phyloP scores from a whole-genome alignment of 2,329 filamentous ascomycete species.

The Alternaria gansuensis region DNA sequence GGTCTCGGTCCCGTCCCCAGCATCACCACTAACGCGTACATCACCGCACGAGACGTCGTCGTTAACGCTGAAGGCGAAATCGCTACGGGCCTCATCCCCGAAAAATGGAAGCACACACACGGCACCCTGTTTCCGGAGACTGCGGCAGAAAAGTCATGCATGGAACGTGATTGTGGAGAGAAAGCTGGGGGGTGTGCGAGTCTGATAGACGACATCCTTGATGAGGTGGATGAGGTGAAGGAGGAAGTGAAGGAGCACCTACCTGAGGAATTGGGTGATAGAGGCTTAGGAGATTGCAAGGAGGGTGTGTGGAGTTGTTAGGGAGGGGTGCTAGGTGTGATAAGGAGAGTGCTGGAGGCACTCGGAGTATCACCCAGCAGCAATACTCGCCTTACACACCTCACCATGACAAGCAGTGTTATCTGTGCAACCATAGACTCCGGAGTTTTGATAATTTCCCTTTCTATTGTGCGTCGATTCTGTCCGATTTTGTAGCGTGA shows the following conservation, averaged over 20 bases:
- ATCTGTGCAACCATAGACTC: not conserved
- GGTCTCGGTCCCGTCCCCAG: not conserved
- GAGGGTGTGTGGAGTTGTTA: not conserved
- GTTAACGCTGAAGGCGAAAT: not conserved
- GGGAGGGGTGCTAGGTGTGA: not conserved
- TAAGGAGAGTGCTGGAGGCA: not conserved
- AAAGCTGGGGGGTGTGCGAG: not conserved
- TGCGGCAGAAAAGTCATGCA: not conserved
- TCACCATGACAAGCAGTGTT: not conserved
- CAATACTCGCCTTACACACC: not conserved
- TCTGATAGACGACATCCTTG: not conserved
- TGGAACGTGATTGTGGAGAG: not conserved
- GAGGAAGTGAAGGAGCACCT: too few relatives aligned
- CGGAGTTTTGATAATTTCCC: not conserved
- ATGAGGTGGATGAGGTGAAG: not conserved
- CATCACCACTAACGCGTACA: not conserved
- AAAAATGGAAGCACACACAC: slow-evolving; percentile 5
- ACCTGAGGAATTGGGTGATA: not conserved
- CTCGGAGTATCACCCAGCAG: not conserved
- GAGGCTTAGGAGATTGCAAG: not conserved
- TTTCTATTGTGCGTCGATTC: not conserved
- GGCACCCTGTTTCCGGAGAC: not conserved
- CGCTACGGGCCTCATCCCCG: not conserved
- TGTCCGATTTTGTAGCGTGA: not conserved
- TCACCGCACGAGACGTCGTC: not conserved